phyloP scores from a whole-genome alignment of 352 stramenopile species.

The Peronospora destructor region DNA sequence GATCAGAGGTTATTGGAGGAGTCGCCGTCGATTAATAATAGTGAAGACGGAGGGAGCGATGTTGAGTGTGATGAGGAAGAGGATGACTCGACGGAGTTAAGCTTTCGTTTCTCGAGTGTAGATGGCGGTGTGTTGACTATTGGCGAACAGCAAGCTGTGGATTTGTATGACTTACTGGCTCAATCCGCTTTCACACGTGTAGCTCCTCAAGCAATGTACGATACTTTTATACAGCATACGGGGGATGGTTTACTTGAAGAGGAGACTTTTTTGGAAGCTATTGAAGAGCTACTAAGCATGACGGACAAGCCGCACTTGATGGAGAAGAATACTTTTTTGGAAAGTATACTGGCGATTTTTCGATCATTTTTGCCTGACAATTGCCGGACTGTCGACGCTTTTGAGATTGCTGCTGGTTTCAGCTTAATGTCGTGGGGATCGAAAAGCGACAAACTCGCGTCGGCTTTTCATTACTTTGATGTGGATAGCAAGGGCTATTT shows the following conservation, averaged over 20 bases:
- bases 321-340: conserved; percentile 69
- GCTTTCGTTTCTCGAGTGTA: conserved; percentile 62
- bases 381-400: conserved; percentile 60
- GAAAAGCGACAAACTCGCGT: conserved; percentile 83
- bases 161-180: conserved; percentile 56
- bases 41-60: conserved; percentile 22
- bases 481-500: conserved; percentile 71
- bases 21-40: conserved; percentile 1
- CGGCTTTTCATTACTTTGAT: conserved; percentile 83
- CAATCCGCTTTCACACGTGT: conserved; percentile 71
- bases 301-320: conserved; percentile 63
- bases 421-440: conserved; percentile 76
- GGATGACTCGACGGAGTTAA: conserved; percentile 26
- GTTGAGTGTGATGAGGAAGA: conserved; percentile 18
- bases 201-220: conserved; percentile 68
- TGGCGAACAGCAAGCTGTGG: conserved; percentile 45
- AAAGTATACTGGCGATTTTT: conserved; percentile 73
- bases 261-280: conserved; percentile 72
- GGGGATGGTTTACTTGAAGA: conserved; percentile 75
- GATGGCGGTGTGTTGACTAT: conserved; percentile 57
- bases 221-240: conserved; percentile 83
- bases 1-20: conserved; percentile 27
- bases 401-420: conserved; percentile 77
- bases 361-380: conserved; percentile 63
- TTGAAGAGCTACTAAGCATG: conserved; percentile 77